Conservation (phyloP, 169 alveolate genomes). For the Fabrea salina region DNA sequence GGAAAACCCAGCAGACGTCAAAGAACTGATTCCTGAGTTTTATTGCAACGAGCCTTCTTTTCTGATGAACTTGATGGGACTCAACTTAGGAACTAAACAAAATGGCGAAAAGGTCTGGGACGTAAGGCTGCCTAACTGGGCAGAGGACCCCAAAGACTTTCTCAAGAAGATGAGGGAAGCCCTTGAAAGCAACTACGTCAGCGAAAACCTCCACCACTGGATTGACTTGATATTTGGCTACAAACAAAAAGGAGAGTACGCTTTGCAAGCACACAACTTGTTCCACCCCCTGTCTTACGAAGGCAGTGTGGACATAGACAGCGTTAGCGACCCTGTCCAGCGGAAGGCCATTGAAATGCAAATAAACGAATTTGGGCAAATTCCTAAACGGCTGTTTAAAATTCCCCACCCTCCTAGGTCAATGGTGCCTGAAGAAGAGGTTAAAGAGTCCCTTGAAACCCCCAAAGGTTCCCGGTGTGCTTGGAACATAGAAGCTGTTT, state of each 20-base stretch:
- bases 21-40: constrained; percentile 94
- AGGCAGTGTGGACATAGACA: constrained; percentile 73
- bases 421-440: background rate
- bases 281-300: constrained; percentile 86
- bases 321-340: constrained; percentile 45
- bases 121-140: constrained; percentile 29
- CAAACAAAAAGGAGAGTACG: constrained; percentile 84
- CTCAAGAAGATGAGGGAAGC: constrained; percentile 83
- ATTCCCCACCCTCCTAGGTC: constrained; percentile 34
- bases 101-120: constrained; percentile 27
- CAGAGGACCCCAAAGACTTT: constrained; percentile 66
- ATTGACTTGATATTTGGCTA: constrained; percentile 96
- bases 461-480: background rate
- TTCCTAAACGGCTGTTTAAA: constrained; percentile 84
- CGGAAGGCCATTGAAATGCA: constrained; percentile 75
- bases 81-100: constrained; percentile 82
- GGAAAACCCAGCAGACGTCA: constrained; percentile 38
- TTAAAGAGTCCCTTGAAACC: background rate
- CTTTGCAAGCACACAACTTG: constrained; percentile 67
- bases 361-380: constrained; percentile 90
- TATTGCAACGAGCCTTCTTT: constrained; percentile 84
- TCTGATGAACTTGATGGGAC: constrained; percentile 69
- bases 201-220: constrained; percentile 92
- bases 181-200: constrained; percentile 92
- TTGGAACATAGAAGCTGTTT: background rate